phyloP scores from a whole-genome alignment of 148 eudicot genomes.

The Vaccinium myrtillus region DNA sequence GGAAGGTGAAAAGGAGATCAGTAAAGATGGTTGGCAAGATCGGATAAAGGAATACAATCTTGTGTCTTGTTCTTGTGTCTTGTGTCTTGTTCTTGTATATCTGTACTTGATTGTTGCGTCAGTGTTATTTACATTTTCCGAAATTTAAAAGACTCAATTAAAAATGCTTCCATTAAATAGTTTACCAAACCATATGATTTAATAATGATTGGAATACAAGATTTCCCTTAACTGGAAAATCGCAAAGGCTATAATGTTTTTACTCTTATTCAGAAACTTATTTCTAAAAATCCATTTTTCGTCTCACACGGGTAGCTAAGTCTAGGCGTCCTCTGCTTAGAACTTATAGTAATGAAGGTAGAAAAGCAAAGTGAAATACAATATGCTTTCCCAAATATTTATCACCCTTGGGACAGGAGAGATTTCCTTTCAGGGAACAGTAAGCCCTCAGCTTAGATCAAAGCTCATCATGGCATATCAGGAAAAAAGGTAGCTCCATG shows the following conservation, averaged over 20 bases:
- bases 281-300: background rate
- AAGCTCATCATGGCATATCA: background rate
- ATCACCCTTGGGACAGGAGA: background rate
- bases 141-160: background rate
- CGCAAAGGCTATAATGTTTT: background rate
- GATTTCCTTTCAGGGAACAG: background rate
- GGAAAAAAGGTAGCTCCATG: background rate
- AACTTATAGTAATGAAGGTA: background rate
- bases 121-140: background rate
- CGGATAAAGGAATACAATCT: background rate
- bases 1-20: background rate
- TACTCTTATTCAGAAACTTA: background rate
- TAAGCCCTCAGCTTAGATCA: background rate
- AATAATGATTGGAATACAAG: background rate
- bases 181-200: background rate
- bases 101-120: background rate
- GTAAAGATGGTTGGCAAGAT: background rate
- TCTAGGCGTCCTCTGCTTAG: background rate
- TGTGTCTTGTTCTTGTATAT: background rate
- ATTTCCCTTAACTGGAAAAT: background rate
- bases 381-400: background rate
- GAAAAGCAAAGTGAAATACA: background rate
- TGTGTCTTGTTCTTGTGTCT: background rate
- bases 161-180: background rate
- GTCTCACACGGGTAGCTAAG: background rate